A percentile compares a stretch with the other conserved stretches of the same genome.
Evolutionary conservation across 2,329 filamentous ascomycete genomes (phyloP).

Genomic region (Leptographium radiaticola): DNA sequence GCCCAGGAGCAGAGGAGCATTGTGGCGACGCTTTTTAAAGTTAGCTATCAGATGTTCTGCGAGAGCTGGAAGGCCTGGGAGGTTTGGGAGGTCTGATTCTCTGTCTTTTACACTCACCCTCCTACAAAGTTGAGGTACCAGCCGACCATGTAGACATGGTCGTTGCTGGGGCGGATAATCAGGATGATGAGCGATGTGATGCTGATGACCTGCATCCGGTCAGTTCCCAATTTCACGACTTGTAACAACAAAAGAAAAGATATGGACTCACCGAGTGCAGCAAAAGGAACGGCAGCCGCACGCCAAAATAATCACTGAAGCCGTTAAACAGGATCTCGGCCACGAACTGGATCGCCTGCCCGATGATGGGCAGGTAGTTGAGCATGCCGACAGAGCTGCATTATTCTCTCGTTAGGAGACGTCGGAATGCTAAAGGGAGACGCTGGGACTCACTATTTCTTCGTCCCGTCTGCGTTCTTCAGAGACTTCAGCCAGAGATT

Average conservation of each 20-base stretch:
- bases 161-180: neutral
- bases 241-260: no score
- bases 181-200: conserved; percentile 5
- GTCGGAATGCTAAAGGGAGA: no score
- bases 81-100: no score
- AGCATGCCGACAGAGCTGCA: conserved; percentile 6
- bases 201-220: neutral
- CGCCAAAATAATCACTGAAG: conserved; percentile 2
- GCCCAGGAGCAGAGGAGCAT: conserved; percentile 7
- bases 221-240: no score
- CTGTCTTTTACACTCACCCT: neutral
- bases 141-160: conserved; percentile 4
- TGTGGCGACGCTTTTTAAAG: neutral
- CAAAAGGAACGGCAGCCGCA: conserved; percentile 2
- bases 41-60: neutral
- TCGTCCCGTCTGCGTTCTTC: conserved; percentile 2
- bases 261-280: neutral
- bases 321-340: conserved; percentile 3
- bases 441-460: conserved; percentile 4
- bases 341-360: conserved; percentile 5
- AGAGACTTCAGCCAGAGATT: conserved; percentile 7
- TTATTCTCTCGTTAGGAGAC: neutral
- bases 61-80: no score
- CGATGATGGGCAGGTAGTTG: conserved; percentile 6
- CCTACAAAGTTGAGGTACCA: conserved; percentile 7